Base-by-base conservation (phyloP, 2,329 filamentous ascomycete genomes). In the Aureobasidium subglaciale region DNA sequence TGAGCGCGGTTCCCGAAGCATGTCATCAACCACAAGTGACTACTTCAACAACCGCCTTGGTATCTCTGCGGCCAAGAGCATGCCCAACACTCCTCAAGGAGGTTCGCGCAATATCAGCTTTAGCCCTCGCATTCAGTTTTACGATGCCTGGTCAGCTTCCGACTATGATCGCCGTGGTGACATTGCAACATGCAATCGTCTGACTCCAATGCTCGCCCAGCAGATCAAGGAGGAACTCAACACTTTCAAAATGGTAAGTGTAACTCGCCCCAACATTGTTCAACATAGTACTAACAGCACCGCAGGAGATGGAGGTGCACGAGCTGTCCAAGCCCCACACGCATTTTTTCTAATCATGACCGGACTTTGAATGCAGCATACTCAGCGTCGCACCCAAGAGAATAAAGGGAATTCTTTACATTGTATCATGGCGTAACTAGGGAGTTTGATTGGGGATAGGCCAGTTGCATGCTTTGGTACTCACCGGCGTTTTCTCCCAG, bases 171-270 rank as follows among this genome's bases (percentile, higher is more conserved):
- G 93, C 59, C 85, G 93, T 54, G 93, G 93, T 55, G 93, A 99
- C 59, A 88, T 97, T 73, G 91, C 93, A 10, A 99, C 93, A 1
- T 99, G 93, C 82, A 99, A 99, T 69, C 88, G 92, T 62, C 79
- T 99, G 63, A 99, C 93, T 46, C 93, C 93, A 11, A 91, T 96
- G 81, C 82, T 99, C 60, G 93, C 93, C 42, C 93, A 99, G 74
- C 93, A 99, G 72, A 99, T 99, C 75, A 97, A 97, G 75, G 93
- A 99, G 75, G 93, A 99, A 75, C 82, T 99, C 64, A 99, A 99
- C 75, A 95, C 86, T 64, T 99, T 99, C 80, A 99, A 99, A 73
- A 99, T 99, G 93, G 90, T 93, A 76, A 59, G 85, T 73, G 18
- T 25, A 46, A 32, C 55, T 30, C 41, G 13, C 22, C n/a, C 22